Conservation (phyloP, 345 rosid genomes). For the Leavenworthia alabamica region DNA sequence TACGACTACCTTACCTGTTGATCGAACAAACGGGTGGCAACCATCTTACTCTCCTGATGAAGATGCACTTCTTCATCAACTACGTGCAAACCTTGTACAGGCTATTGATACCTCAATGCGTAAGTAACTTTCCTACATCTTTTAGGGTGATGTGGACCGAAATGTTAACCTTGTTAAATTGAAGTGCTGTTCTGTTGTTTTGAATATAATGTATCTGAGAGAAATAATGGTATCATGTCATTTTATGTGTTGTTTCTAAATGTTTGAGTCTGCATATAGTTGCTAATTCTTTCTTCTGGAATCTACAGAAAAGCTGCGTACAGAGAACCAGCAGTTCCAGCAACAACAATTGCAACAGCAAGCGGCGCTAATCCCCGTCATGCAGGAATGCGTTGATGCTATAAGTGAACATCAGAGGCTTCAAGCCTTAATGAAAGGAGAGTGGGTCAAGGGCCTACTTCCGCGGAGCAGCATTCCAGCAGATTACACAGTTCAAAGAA, state of each 20-base stretch:
- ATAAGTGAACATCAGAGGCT: conserved; percentile 92
- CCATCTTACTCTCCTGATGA: conserved; percentile 68
- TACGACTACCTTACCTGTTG: conserved; percentile 43
- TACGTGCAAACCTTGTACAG: conserved; percentile 72
- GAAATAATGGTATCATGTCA: background rate
- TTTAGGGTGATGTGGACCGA: background rate
- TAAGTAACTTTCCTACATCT: conserved; percentile 34
- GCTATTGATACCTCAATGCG: conserved; percentile 56
- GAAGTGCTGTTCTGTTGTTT: conserved; percentile 2
- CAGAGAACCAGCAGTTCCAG: conserved; percentile 34
- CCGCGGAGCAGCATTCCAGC: conserved; percentile 70
- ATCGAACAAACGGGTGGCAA: conserved; percentile 74
- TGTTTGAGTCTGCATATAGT: background rate
- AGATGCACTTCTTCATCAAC: conserved; percentile 75
- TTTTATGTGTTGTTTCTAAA: background rate
- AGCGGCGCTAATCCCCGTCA: conserved; percentile 54
- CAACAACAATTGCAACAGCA: conserved; percentile 49
- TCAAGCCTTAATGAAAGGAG: conserved; percentile 80
- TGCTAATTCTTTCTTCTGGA: conserved; percentile 14
- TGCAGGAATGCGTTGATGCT: conserved; percentile 86
- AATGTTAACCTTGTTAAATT: conserved; percentile 7
- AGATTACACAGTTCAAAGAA: conserved; percentile 67
- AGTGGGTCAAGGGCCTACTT: conserved; percentile 84
- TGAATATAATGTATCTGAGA: background rate
- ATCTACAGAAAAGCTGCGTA: conserved; percentile 50